These are phyloP conservation scores for Podospora fimiseda DNA, from an alignment of 495 filamentous ascomycete species.

Conservation along the genomic window DNA sequence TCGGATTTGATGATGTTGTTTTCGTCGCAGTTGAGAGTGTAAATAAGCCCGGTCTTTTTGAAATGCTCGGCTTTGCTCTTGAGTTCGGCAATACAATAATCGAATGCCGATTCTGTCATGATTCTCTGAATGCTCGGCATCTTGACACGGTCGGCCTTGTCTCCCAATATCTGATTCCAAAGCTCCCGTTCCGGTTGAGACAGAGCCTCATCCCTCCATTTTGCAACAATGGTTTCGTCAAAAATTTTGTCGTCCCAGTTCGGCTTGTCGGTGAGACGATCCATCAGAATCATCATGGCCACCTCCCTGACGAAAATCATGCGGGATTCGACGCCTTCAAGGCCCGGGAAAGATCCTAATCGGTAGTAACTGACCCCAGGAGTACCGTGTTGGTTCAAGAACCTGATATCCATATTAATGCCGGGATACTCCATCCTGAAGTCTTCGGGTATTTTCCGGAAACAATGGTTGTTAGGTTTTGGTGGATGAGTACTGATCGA, in stretches of 20 bases:
- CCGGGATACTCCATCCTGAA: constrained; percentile 14
- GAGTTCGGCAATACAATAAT: constrained; percentile 49
- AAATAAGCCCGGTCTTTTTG: constrained; percentile 29
- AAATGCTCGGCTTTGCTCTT: constrained; percentile 37
- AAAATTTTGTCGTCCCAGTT: constrained; percentile 54
- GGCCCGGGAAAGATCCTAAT: constrained; percentile 9
- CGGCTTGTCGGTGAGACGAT: constrained; percentile 35
- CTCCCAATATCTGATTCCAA: constrained; percentile 17
- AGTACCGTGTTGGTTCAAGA: background rate
- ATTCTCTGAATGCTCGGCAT: constrained; percentile 5
- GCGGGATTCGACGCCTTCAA: background rate
- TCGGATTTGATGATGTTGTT: constrained; percentile 27
- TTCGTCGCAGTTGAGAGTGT: constrained; percentile 24
- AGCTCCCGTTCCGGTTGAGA: constrained; percentile 22
- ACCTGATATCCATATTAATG: constrained; percentile 1
- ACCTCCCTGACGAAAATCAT: constrained; percentile 29
- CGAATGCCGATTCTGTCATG: constrained; percentile 33
- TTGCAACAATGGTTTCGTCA: constrained; percentile 36
- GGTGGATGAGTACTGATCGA: no score
- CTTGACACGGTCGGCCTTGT: constrained; percentile 5
- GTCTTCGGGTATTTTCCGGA: no score
- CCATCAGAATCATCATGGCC: constrained; percentile 36
- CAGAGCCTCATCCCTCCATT: constrained; percentile 35
- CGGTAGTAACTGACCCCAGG: constrained; percentile 6
- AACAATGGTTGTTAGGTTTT: no score